These are phyloP conservation scores for Dillenia turbinata DNA, from an alignment of 164 flowering plant species.

Conservation along the genomic window DNA sequence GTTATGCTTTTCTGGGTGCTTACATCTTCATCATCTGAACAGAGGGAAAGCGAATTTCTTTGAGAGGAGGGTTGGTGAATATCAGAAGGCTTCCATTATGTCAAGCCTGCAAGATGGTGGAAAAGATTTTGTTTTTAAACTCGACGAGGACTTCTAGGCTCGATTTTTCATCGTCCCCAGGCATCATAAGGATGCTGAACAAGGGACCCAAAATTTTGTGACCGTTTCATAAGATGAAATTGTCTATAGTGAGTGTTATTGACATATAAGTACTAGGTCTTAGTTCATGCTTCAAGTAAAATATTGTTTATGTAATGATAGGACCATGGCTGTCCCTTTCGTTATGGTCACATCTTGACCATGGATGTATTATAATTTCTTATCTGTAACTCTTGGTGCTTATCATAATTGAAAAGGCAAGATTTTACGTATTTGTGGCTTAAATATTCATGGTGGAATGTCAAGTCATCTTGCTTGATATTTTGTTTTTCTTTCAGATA, in stretches of 20 bases:
- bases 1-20: too few species aligned
- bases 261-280: too few species aligned
- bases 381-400: too few species aligned
- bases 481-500: too few species aligned
- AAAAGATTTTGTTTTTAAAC: constrained; percentile 50
- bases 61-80: constrained; percentile 90
- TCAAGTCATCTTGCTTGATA: background rate
- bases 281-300: too few species aligned
- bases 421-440: too few species aligned
- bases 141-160: constrained; percentile 73
- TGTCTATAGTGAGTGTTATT: background rate
- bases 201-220: constrained; percentile 18
- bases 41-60: constrained; percentile 91
- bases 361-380: too few species aligned
- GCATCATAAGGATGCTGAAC: constrained; percentile 9
- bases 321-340: too few species aligned
- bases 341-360: too few species aligned
- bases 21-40: constrained; percentile 11
- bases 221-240: constrained; percentile 2
- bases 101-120: constrained; percentile 49
- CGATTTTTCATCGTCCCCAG: background rate
- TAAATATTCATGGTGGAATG: constrained; percentile 1
- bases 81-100: constrained; percentile 92
- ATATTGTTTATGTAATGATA: too few species aligned
- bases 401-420: too few species aligned